Conservation (phyloP, 1,139 yeast genomes). For the Yamadazyma pseudoaaseri region DNA sequence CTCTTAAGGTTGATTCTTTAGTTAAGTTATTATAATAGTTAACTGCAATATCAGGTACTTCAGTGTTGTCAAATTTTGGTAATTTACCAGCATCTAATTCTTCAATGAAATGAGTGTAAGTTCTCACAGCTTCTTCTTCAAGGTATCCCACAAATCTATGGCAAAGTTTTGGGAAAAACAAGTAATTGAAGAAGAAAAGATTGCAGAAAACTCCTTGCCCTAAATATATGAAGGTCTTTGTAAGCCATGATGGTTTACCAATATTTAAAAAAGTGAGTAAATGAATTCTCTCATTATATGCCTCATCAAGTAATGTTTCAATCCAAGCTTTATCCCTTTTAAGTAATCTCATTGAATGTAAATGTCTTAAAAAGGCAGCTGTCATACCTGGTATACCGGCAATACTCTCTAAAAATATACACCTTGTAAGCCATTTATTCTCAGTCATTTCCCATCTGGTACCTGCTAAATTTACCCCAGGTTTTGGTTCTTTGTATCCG, state of each 20-base stretch:
- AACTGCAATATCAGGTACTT: conserved; percentile 58
- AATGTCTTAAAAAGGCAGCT: conserved; percentile 67
- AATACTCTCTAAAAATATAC: conserved; percentile 66
- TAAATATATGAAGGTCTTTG: conserved; percentile 52
- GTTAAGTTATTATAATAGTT: conserved; percentile 60
- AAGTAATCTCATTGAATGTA: conserved; percentile 59
- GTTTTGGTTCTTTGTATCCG: conserved; percentile 48
- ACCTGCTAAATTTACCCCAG: conserved; percentile 38
- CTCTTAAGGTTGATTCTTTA: conserved; percentile 53
- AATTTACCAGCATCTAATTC: conserved; percentile 54
- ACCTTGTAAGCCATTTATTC: conserved; percentile 65
- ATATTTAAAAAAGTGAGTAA: conserved; percentile 66
- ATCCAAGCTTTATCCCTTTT: conserved; percentile 75
- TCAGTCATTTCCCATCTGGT: conserved; percentile 58
- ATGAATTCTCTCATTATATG: conserved; percentile 80
- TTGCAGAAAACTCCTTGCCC: conserved; percentile 73
- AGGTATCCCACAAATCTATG: conserved; percentile 78
- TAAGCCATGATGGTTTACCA: conserved; percentile 63
- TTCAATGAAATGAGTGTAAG: conserved; percentile 61
- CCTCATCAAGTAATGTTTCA: conserved; percentile 72
- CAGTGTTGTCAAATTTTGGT: conserved; percentile 43
- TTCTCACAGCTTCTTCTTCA: conserved; percentile 76
- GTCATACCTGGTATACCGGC: conserved; percentile 84
- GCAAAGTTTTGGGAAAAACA: conserved; percentile 61
- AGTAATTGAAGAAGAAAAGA: conserved; percentile 59